Base-by-base conservation (phyloP, 2,329 filamentous ascomycete species). In the Davidsoniella australis region DNA sequence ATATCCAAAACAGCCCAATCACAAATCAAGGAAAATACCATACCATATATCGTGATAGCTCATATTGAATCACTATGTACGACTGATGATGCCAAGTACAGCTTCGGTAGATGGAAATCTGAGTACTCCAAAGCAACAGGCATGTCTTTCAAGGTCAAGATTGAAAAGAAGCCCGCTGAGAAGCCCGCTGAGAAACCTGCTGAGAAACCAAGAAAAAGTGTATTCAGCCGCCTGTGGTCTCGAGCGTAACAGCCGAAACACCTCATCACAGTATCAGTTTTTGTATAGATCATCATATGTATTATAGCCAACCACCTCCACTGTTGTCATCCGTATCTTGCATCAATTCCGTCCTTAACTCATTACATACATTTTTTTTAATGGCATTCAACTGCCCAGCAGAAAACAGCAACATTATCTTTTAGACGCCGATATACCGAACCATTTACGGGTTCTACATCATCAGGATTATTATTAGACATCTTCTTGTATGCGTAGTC, bases 41-140 rank as follows among this genome's bases (percentile, higher is more conserved):
- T 53, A 6, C 51, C 51, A n/a, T 40, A 39, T 12, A 40, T 53
- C 29, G 51, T 41, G 16, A 45, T 53, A 20, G 51, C 48, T 36
- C 33, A 45, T 14, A 53, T 53, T 23, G 51, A 53, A 8, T 39
- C 47, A 7, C 47, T 53, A 24, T 53, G 51, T 45, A 53, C 37
- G 26, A 53, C 51, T 2, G 51, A 53, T 16, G 51, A 48, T 6
- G 51, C 51, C 36, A 45, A 23, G 24, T 29, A 41, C 14, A 53
- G 51, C 20, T 53, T 53, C 23, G 33, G 17, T 16, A 42, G 8
- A n/a, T 47, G 50, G 40, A 50, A 54, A 38, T 16, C 38, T 1
- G 45, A 53, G 18, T 48, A 45, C 24, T 23, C 41, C 37, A 41
- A 38, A 26, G 8, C 40, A n/a, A 53, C 51, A 2, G 51, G 51